Conservation (phyloP, 352 stramenopile genomes). For the Phytophthora cryptogea region DNA sequence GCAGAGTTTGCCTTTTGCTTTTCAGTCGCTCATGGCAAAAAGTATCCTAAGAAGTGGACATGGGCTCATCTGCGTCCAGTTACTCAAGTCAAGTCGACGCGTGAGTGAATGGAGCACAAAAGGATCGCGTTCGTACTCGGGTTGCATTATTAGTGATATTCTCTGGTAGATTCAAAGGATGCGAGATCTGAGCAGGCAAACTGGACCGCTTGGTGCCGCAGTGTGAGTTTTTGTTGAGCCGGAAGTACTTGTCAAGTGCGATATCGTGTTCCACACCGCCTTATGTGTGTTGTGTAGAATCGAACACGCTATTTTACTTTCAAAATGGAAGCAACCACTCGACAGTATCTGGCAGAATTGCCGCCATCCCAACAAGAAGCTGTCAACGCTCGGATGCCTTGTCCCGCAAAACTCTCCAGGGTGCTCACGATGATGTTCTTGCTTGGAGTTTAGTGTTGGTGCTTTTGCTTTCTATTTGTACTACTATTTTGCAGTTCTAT, state of each 20-base stretch:
- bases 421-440: neutral
- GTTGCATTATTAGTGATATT: neutral
- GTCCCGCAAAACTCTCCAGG: too few species aligned
- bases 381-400: too few species aligned
- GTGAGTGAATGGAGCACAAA: neutral
- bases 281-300: too few species aligned
- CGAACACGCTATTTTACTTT: too few species aligned
- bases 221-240: neutral
- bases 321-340: too few species aligned
- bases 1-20: neutral
- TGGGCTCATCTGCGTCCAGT: neutral
- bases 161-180: neutral
- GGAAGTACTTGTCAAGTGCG: too few species aligned
- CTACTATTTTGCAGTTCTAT: conserved; percentile 8
- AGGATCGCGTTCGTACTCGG: neutral
- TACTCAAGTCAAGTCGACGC: neutral
- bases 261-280: too few species aligned
- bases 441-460: neutral
- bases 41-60: neutral
- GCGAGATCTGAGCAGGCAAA: neutral
- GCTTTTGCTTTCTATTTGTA: neutral
- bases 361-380: too few species aligned
- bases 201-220: neutral
- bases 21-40: neutral
- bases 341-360: too few species aligned